Percentiles rank a stretch among this genome's conserved stretches.
Evolutionary conservation across 805 yeast species (phyloP).

Genomic region (Starmerella gropengiesseri): DNA sequence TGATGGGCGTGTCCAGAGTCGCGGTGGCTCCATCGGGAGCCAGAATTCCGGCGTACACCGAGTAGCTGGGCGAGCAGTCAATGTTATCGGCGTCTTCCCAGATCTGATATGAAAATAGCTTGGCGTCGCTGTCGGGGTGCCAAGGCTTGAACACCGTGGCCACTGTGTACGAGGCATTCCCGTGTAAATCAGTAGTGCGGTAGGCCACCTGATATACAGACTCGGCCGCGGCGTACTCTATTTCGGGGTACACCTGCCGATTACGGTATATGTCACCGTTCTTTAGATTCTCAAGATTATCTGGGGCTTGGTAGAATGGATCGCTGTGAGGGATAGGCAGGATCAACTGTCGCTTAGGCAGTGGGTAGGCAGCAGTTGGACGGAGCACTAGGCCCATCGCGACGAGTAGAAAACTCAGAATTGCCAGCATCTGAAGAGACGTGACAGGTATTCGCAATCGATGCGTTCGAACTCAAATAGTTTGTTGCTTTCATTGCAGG

Average conservation of each 20-base stretch:
- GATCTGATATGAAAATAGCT: slow-evolving; percentile 23
- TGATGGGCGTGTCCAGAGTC: slow-evolving; percentile 5
- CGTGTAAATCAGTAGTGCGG: slow-evolving; percentile 13
- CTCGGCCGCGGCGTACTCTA: neutral
- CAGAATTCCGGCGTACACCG: slow-evolving; percentile 14
- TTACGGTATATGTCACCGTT: slow-evolving; percentile 14
- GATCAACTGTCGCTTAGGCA: neutral
- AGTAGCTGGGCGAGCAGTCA: slow-evolving; percentile 26
- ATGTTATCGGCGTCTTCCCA: slow-evolving; percentile 23
- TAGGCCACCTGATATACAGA: slow-evolving; percentile 18
- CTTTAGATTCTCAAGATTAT: slow-evolving; percentile 1
- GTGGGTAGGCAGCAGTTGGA: neutral
- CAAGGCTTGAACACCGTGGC: slow-evolving; percentile 19
- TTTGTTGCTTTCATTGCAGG: no score
- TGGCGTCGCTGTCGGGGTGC: slow-evolving; percentile 8
- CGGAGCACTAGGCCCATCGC: no score
- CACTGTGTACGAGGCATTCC: slow-evolving; percentile 14
- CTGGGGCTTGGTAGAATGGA: slow-evolving; percentile 15
- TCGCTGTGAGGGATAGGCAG: slow-evolving; percentile 13
- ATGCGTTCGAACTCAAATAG: no score
- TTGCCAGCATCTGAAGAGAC: no score
- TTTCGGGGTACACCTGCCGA: slow-evolving; percentile 1
- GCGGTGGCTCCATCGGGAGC: slow-evolving; percentile 10
- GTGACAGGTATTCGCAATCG: no score
- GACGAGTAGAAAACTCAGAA: no score